These are phyloP conservation scores for Stephania cephalantha DNA, from an alignment of 164 flowering plant genomes.

Conservation along the genomic window DNA sequence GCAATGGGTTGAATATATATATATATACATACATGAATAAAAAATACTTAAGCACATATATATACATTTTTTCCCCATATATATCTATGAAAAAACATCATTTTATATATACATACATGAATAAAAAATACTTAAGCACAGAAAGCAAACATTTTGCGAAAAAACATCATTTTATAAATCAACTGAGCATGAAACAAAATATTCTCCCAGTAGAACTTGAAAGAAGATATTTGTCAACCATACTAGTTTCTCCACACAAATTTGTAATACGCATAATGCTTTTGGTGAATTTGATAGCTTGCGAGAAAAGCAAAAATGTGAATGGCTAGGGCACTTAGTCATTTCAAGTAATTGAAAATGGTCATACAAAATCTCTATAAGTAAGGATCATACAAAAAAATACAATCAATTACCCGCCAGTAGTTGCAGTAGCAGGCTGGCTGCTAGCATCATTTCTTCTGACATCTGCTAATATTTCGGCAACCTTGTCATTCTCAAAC, in stretches of 20 bases:
- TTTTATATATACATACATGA: no score
- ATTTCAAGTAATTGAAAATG: background rate
- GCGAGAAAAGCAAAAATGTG: background rate
- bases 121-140: background rate
- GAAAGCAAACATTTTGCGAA: background rate
- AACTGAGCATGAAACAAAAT: no score
- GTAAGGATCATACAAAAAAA: background rate
- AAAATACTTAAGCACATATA: background rate
- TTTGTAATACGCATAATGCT: no score
- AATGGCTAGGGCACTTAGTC: background rate
- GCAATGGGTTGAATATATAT: background rate
- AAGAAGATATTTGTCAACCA: no score
- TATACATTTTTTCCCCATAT: no score
- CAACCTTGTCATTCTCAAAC: constrained; percentile 67
- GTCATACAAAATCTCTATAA: background rate
- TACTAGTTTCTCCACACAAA: no score
- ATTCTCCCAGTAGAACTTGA: no score
- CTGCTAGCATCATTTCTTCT: constrained; percentile 77
- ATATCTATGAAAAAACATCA: no score
- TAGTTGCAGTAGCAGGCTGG: constrained; percentile 94
- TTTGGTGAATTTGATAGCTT: no score
- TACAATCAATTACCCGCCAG: constrained; percentile 78
- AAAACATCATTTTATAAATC: background rate
- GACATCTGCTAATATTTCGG: constrained; percentile 72
- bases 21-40: background rate